phyloP scores from a whole-genome alignment of 352 stramenopile genomes.

The Phytophthora hibernalis region DNA sequence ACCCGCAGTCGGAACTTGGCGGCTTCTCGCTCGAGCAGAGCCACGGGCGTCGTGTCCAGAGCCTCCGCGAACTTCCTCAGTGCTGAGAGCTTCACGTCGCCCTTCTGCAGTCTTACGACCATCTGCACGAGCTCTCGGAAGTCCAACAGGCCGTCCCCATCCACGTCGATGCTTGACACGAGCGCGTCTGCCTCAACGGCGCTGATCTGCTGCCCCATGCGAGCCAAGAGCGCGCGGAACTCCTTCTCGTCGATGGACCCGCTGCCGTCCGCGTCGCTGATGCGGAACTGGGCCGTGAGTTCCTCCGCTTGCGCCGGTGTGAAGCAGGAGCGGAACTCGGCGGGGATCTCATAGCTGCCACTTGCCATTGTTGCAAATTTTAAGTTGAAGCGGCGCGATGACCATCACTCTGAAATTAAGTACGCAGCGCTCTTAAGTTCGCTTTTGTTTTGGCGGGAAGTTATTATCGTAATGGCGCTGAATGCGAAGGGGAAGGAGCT shows the following conservation, averaged over 20 bases:
- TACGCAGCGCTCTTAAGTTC: background rate
- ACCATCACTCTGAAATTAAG: constrained; percentile 23
- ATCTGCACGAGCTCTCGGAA: constrained; percentile 67
- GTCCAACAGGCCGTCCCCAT: constrained; percentile 69
- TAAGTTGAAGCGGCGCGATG: constrained; percentile 14
- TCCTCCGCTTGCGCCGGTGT: constrained; percentile 62
- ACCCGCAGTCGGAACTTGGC: constrained; percentile 64
- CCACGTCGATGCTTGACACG: constrained; percentile 59
- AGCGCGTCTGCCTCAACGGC: constrained; percentile 57
- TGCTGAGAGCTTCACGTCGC: constrained; percentile 53
- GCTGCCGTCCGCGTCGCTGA: constrained; percentile 61
- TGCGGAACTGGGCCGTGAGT: constrained; percentile 65
- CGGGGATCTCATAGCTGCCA: constrained; percentile 44
- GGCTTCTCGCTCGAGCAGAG: constrained; percentile 66
- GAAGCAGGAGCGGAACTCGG: constrained; percentile 51
- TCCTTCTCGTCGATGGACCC: constrained; percentile 70
- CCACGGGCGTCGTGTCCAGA: constrained; percentile 69
- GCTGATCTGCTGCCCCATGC: constrained; percentile 55
- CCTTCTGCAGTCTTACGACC: constrained; percentile 62
- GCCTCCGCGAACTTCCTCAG: constrained; percentile 55
- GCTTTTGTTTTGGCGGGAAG: constrained; percentile 24
- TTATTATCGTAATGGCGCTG: constrained; percentile 54
- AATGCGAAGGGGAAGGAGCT: constrained; percentile 86
- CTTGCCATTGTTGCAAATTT: background rate
- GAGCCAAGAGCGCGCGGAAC: constrained; percentile 64